Evolutionary conservation across 2,329 filamentous ascomycete species (phyloP).

Genomic region (Exophiala sideris): DNA sequence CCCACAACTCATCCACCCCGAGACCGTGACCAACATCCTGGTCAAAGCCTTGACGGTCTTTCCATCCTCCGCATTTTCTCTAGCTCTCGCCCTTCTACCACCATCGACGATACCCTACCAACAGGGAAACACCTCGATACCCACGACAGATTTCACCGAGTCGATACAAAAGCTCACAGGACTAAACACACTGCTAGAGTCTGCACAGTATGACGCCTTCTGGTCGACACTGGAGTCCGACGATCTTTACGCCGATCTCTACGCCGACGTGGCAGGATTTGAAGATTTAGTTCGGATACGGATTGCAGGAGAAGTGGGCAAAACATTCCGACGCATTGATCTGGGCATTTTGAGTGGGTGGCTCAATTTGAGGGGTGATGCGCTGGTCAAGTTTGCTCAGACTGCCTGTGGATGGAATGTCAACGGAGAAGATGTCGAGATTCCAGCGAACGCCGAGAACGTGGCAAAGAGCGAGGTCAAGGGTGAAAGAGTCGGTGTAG

Average conservation of each 20-base stretch:
- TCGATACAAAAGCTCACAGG: conserved; percentile 81
- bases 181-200: conserved; percentile 83
- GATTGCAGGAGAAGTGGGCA: conserved; percentile 82
- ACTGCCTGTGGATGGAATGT: conserved; percentile 87
- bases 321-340: conserved; percentile 71
- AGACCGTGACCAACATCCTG: conserved; percentile 97
- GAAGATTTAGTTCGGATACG: conserved; percentile 89
- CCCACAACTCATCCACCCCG: conserved; percentile 93
- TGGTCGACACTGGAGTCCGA: conserved; percentile 91
- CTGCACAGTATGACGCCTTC: conserved; percentile 86
- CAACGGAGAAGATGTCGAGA: conserved; percentile 62
- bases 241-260: conserved; percentile 91
- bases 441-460: conserved; percentile 93
- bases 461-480: conserved; percentile 95
- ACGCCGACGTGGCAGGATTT: conserved; percentile 90
- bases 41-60: conserved; percentile 98
- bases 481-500: conserved; percentile 75
- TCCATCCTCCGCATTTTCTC: conserved; percentile 90
- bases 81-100: conserved; percentile 89
- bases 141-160: conserved; percentile 64
- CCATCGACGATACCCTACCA: conserved; percentile 69
- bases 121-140: conserved; percentile 43
- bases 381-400: conserved; percentile 72
- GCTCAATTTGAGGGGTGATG: conserved; percentile 66
- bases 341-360: conserved; percentile 67